These are phyloP conservation scores for Trichoderma gamsii DNA, from an alignment of 495 filamentous ascomycete genomes.

Conservation along the genomic window DNA sequence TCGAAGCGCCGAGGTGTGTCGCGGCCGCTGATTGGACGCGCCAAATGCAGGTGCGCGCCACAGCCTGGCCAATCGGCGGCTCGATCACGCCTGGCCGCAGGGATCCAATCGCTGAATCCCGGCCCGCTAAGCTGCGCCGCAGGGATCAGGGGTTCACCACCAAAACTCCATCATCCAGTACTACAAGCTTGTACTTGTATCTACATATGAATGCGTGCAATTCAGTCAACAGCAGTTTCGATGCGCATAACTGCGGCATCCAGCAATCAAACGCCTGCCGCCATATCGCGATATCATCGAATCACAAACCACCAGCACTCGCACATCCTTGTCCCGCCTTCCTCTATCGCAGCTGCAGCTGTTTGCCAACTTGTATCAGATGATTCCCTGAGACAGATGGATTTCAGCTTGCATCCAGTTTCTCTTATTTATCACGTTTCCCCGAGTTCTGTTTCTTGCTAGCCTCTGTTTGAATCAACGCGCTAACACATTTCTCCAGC, in stretches of 20 bases:
- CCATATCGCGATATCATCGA: too few species aligned
- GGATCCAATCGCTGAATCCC: constrained; percentile 18
- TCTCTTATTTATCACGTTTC: not conserved
- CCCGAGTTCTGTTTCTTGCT: not conserved
- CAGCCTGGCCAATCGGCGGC: constrained; percentile 15
- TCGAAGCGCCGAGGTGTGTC: constrained; percentile 12
- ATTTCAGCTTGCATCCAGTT: not conserved
- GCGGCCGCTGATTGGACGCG: constrained; percentile 9
- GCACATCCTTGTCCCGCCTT: not conserved
- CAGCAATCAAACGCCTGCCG: too few species aligned
- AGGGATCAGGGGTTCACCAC: not conserved
- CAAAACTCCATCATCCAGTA: not conserved
- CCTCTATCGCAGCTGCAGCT: not conserved
- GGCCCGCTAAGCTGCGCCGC: constrained; percentile 6
- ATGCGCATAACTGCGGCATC: too few species aligned
- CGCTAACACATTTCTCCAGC: not conserved
- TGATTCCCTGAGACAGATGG: not conserved
- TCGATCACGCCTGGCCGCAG: constrained; percentile 16
- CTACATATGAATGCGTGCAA: too few species aligned
- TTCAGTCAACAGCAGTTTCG: too few species aligned
- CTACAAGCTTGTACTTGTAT: too few species aligned
- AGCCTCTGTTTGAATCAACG: not conserved
- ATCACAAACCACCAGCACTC: not conserved
- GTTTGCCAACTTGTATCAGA: not conserved
- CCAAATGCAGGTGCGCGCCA: constrained; percentile 13